Conservation (phyloP, 108 stramenopile genomes). For the Thalassiosira profunda region DNA sequence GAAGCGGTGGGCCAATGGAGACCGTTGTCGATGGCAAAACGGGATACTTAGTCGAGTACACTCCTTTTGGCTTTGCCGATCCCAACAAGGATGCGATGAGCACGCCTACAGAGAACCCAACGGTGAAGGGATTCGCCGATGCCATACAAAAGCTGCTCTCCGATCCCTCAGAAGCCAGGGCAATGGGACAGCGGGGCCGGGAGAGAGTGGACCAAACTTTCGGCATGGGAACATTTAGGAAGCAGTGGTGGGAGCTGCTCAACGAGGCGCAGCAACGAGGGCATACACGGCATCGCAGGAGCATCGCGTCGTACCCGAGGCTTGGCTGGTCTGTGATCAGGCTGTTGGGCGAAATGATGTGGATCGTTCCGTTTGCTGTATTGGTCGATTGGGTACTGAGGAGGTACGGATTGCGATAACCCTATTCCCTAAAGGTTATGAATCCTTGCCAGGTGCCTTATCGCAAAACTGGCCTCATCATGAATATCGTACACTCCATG, state of each 20-base stretch:
- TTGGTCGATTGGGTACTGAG: slow-evolving; percentile 20
- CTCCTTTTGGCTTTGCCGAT: slow-evolving; percentile 3
- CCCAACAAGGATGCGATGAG: slow-evolving; percentile 1
- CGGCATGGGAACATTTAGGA: slow-evolving; percentile 68
- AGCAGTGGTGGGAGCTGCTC: slow-evolving; percentile 66
- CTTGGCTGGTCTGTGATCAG: slow-evolving; percentile 10
- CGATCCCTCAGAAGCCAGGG: slow-evolving; percentile 43
- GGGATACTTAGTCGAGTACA: slow-evolving; percentile 82
- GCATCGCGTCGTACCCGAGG: slow-evolving; percentile 27
- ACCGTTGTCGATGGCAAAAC: slow-evolving; percentile 88
- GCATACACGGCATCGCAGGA: slow-evolving; percentile 12
- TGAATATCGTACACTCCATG: background rate
- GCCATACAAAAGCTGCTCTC: slow-evolving; percentile 58
- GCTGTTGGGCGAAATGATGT: slow-evolving; percentile 21
- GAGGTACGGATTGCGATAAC: slow-evolving; percentile 2
- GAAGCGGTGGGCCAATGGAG: slow-evolving; percentile 94
- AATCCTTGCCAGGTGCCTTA: background rate
- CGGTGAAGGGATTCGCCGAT: slow-evolving; percentile 71
- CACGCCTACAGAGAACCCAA: too few relatives aligned
- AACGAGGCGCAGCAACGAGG: slow-evolving; percentile 46
- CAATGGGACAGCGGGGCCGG: slow-evolving; percentile 72
- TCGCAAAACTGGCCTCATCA: slow-evolving; percentile 2
- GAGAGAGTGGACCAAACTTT: slow-evolving; percentile 67
- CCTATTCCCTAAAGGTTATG: too few relatives aligned
- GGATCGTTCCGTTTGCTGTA: slow-evolving; percentile 24